Base-by-base conservation (phyloP, 495 filamentous ascomycete genomes). In the Penicillium lagena region DNA sequence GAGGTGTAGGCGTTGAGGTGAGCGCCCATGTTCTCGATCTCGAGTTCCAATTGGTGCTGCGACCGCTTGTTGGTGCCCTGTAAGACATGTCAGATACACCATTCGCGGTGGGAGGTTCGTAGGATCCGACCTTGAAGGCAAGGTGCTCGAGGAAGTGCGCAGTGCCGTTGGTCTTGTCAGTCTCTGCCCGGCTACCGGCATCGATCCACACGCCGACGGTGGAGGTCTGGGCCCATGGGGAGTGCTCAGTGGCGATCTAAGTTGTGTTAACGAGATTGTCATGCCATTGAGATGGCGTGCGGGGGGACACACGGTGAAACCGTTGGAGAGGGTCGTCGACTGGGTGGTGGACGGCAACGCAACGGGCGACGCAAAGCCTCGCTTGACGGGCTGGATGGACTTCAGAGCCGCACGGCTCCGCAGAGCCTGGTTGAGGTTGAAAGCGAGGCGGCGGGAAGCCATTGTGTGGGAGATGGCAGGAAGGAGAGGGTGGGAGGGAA, bases 1-100 rank as follows among this genome's bases (percentile, higher is more conserved):
- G 91, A 96, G 59, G 93, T 99, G 77, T 99, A 99, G 57, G 93
- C 93, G 69, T 99, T 99, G 49, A 99, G 82, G 75, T 99, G 93
- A 50, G 88, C 93, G 63, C 93, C 93, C 90, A 97, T 95, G 74
- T 99, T 97, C 77, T 99, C 93, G 56, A 99, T 96, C 75, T 99
- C 94, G 39, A 99, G 83, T 76, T 99, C 93, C 67, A 99, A 73
- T 70, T 97, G 93, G 60, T 91, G 83, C 69, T 97, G 94, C 35
- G 84, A 88, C 59, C 93, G 81, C 70, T 85, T 95, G 70, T 82
- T 78, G 49, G 93, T 98, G 52, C 93, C 93, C 91, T 86, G 55
- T 17, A 54, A 74, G 50, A 15, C 37, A 42, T 44, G 53, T 59
- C 44, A 59, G 50, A 63, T 43, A 56, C 50, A 41, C 35, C 39